phyloP scores from a whole-genome alignment of 2,329 filamentous ascomycete genomes.

The Myotisia sp. region DNA sequence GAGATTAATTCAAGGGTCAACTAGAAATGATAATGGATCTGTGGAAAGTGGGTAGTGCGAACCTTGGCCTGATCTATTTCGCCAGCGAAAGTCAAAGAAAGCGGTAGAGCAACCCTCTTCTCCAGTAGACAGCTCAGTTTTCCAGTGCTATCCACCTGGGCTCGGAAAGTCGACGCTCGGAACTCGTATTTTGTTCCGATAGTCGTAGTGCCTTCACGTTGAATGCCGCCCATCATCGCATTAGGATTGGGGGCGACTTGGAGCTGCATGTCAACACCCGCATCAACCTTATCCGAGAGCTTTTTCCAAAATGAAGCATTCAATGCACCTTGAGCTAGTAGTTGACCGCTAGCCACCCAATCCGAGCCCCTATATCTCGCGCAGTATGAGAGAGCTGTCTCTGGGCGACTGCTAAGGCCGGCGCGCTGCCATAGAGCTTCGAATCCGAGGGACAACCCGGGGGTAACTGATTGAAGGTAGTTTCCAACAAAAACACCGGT shows the following conservation, averaged over 20 bases:
- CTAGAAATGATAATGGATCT: neutral
- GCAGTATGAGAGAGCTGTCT: constrained; percentile 78
- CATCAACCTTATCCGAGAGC: constrained; percentile 88
- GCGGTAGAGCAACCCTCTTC: constrained; percentile 86
- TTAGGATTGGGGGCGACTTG: constrained; percentile 55
- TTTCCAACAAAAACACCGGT: constrained; percentile 93
- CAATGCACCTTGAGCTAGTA: constrained; percentile 75
- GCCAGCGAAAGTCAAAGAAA: constrained; percentile 86
- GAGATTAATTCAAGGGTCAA: neutral
- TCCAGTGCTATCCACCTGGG: constrained; percentile 87
- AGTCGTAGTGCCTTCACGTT: constrained; percentile 79
- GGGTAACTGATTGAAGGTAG: constrained; percentile 87
- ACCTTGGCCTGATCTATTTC: constrained; percentile 95
- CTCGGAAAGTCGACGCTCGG: constrained; percentile 84
- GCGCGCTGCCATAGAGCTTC: constrained; percentile 90
- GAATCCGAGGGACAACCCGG: constrained; percentile 70
- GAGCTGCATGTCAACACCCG: constrained; percentile 85
- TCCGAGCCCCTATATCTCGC: constrained; percentile 81
- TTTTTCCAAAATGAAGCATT: constrained; percentile 89
- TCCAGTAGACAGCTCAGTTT: constrained; percentile 86
- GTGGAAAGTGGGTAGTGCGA: constrained; percentile 31
- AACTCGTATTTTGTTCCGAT: constrained; percentile 98
- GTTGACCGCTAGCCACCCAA: constrained; percentile 84
- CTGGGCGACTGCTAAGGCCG: constrained; percentile 71
- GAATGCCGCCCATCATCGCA: constrained; percentile 53